Conservation (phyloP, 2,329 filamentous ascomycete genomes). For the Pseudogymnoascus sp. region DNA sequence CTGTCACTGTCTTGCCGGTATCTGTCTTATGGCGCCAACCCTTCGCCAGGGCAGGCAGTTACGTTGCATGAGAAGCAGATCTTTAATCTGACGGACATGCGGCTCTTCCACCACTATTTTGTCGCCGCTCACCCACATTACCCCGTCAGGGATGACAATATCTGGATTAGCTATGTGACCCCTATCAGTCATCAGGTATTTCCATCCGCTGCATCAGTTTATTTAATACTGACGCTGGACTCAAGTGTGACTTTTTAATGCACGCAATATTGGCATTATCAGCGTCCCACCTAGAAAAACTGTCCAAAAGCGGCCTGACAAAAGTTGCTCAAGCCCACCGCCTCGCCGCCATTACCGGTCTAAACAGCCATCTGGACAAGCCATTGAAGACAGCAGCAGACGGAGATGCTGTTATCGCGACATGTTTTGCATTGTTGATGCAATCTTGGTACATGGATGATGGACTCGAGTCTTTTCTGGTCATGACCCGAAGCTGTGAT, state of each 20-base stretch:
- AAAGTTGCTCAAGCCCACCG: slow-evolving; percentile 14
- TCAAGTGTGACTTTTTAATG: slow-evolving; percentile 17
- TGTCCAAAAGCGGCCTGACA: slow-evolving; percentile 10
- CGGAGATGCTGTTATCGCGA: slow-evolving; percentile 21
- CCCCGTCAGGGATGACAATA: slow-evolving; percentile 55
- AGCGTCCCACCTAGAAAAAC: slow-evolving; percentile 15
- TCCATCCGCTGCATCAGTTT: neutral
- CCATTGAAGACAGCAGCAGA: slow-evolving; percentile 10
- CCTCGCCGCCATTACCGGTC: slow-evolving; percentile 14
- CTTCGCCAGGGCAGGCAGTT: neutral
- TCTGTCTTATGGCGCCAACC: neutral
- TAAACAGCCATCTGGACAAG: slow-evolving; percentile 13
- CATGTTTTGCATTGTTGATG: slow-evolving; percentile 52
- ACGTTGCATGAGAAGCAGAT: slow-evolving; percentile 24
- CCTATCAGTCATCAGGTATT: slow-evolving; percentile 59
- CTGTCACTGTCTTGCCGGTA: neutral
- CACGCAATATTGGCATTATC: slow-evolving; percentile 16
- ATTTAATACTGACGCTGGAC: neutral
- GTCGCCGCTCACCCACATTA: slow-evolving; percentile 55
- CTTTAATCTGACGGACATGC: slow-evolving; percentile 58
- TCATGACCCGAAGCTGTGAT: slow-evolving; percentile 50
- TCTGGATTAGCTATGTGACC: slow-evolving; percentile 62
- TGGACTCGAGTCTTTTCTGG: slow-evolving; percentile 54
- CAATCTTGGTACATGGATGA: slow-evolving; percentile 52
- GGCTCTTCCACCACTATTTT: slow-evolving; percentile 62